Conservation (phyloP, 768 basidiomycete genomes). For the Russula lepida region DNA sequence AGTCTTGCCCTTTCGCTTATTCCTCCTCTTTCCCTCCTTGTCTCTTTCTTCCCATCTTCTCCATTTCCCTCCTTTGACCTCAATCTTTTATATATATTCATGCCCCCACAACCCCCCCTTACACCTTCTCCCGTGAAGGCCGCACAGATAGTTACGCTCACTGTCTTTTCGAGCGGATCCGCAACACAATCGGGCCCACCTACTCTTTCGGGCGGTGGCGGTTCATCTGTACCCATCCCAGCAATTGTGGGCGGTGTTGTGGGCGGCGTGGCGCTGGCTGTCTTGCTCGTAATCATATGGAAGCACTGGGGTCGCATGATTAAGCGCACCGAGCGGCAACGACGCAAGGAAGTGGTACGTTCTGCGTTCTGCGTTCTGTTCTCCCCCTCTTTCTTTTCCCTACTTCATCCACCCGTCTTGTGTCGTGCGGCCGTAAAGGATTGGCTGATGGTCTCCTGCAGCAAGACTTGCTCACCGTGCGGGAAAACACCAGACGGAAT, state of each 20-base stretch:
- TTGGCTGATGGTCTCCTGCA: slow-evolving; percentile 9
- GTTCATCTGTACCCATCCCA: slow-evolving; percentile 33
- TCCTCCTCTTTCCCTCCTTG: not conserved
- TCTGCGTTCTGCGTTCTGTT: not conserved
- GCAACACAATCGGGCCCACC: slow-evolving; percentile 2
- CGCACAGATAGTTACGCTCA: slow-evolving; percentile 9
- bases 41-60: not conserved
- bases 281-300: slow-evolving; percentile 38
- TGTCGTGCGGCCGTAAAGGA: not conserved
- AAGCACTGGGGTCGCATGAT: slow-evolving; percentile 39
- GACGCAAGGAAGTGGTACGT: slow-evolving; percentile 28
- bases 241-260: slow-evolving; percentile 44
- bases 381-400: not conserved
- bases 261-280: slow-evolving; percentile 41
- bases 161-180: not conserved
- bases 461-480: slow-evolving; percentile 26
- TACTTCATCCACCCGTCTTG: not conserved
- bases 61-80: not conserved
- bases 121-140: not conserved
- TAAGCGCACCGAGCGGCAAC: slow-evolving; percentile 30
- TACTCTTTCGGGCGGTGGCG: not conserved
- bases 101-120: not conserved
- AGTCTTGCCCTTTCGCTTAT: not conserved
- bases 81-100: not conserved
- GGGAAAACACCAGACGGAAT: slow-evolving; percentile 38